A percentile compares a stretch with the other conserved stretches of the same genome.
Evolutionary conservation across 2,329 filamentous ascomycete genomes (phyloP).

Genomic region (Aspergillus pseudotamarii): DNA sequence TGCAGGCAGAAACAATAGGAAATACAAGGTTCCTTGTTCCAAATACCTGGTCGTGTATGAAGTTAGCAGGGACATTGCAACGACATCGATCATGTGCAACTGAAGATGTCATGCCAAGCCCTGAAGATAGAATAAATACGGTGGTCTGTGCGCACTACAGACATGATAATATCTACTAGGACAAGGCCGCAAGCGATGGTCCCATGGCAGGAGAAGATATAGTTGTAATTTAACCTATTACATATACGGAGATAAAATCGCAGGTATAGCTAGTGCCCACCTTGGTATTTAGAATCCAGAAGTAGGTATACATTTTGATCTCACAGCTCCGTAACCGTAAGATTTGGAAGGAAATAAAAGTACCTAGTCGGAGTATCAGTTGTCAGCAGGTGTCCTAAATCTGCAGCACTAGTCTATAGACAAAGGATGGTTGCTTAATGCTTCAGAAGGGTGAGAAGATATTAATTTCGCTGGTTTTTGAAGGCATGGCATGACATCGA

Average conservation of each 20-base stretch:
- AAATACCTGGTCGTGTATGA: background rate
- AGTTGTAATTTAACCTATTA: background rate
- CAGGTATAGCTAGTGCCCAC: background rate
- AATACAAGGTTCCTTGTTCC: background rate
- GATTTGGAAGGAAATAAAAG: background rate
- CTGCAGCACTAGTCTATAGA: background rate
- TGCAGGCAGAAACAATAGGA: background rate
- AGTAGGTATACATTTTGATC: background rate
- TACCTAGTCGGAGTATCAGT: background rate
- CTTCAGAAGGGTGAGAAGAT: constrained; percentile 70
- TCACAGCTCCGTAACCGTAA: background rate
- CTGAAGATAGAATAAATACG: background rate
- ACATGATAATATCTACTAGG: background rate
- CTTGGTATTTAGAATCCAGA: background rate
- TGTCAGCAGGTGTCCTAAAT: constrained; percentile 6
- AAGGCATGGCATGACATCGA: constrained; percentile 54
- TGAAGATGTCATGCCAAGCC: constrained; percentile 37
- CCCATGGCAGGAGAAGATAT: background rate
- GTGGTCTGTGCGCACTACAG: background rate
- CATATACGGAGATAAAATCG: background rate
- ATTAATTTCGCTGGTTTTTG: constrained; percentile 61
- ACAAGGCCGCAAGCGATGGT: background rate
- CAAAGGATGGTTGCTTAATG: background rate
- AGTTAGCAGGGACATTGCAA: background rate
- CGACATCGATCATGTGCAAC: background rate